phyloP scores from a whole-genome alignment of 768 basidiomycete genomes.

The Galerina marginata region DNA sequence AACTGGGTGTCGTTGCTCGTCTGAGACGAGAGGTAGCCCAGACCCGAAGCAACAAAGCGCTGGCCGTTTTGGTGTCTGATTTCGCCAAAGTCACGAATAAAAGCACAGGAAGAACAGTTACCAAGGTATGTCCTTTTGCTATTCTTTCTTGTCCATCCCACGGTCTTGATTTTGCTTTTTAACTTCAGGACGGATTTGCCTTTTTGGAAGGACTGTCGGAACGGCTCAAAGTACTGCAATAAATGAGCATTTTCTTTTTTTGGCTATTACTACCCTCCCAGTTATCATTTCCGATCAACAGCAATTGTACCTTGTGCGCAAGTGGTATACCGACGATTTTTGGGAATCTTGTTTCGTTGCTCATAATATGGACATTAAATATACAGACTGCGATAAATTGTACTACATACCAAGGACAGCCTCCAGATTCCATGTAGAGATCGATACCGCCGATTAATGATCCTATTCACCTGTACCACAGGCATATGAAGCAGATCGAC shows the following conservation, averaged over 20 bases:
- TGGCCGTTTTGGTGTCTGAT: constrained; percentile 70
- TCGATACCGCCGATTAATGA: too few relatives aligned
- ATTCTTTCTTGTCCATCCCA: background rate
- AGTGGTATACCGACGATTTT: background rate
- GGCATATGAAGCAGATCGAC: too few relatives aligned
- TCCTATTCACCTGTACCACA: too few relatives aligned
- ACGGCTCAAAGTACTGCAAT: constrained; percentile 51
- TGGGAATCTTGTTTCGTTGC: constrained; percentile 1
- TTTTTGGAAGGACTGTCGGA: constrained; percentile 69
- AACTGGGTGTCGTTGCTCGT: constrained; percentile 63
- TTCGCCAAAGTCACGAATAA: constrained; percentile 74
- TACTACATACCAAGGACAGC: constrained; percentile 8
- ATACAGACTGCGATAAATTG: constrained; percentile 10
- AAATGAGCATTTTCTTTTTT: constrained; percentile 9
- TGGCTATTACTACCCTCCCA: background rate
- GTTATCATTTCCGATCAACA: too few relatives aligned
- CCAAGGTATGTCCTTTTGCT: constrained; percentile 51
- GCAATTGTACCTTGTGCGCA: background rate
- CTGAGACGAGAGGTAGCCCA: constrained; percentile 58
- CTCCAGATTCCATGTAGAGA: too few relatives aligned
- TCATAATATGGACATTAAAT: constrained; percentile 14
- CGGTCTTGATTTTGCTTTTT: background rate
- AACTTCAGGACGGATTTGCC: constrained; percentile 61
- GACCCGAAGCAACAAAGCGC: constrained; percentile 57
- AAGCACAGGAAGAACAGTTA: constrained; percentile 72